Evolutionary conservation across 139 green algal species (phyloP).

Genomic region (Closterium sp.): DNA sequence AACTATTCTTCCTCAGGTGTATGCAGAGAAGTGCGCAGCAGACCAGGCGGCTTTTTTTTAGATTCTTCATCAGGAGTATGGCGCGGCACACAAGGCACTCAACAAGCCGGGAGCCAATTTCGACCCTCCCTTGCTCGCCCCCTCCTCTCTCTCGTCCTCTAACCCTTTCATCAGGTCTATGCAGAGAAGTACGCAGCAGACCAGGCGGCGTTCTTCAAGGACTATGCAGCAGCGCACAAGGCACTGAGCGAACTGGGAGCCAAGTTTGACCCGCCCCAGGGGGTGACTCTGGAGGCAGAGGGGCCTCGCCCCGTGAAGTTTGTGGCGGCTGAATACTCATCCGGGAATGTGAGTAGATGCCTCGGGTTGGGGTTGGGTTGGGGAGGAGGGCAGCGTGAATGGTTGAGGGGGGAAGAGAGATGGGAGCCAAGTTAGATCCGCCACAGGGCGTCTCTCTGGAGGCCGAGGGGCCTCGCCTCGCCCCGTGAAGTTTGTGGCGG

Average conservation of each 20-base stretch:
- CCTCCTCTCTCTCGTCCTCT: too few relatives aligned
- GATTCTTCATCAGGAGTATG: conserved; percentile 65
- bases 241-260: conserved; percentile 42
- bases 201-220: conserved; percentile 56
- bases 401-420: too few relatives aligned
- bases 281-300: neutral
- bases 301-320: conserved; percentile 13
- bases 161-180: conserved; percentile 5
- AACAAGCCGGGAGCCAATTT: conserved; percentile 21
- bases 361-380: too few relatives aligned
- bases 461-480: neutral
- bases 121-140: neutral
- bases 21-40: conserved; percentile 46
- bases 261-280: conserved; percentile 46
- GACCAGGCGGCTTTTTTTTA: conserved; percentile 53
- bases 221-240: conserved; percentile 56
- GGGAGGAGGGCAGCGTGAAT: too few relatives aligned
- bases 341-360: conserved; percentile 8
- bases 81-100: conserved; percentile 47
- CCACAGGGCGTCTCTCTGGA: neutral
- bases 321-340: conserved; percentile 22
- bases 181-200: conserved; percentile 51
- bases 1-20: too few relatives aligned
- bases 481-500: conserved; percentile 21
- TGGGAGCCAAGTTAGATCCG: neutral